Percentiles rank a stretch among this genome's conserved stretches.
phyloP scores from a whole-genome alignment of 495 filamentous ascomycete genomes.

The Eremomyces bilateralis region DNA sequence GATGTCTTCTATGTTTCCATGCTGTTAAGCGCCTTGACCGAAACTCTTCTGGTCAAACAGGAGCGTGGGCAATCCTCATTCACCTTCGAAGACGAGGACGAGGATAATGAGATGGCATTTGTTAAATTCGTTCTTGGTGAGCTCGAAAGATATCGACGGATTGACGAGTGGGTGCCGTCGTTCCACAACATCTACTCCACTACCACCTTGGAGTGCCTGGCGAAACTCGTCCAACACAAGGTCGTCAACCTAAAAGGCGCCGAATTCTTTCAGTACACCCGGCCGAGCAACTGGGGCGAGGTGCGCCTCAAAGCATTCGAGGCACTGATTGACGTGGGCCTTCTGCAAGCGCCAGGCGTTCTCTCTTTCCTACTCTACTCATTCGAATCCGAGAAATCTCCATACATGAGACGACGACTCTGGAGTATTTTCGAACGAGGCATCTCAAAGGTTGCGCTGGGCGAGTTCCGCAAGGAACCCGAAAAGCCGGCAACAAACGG shows the following conservation, averaged over 20 bases:
- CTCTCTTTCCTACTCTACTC: slow-evolving; percentile 47
- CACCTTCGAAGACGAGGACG: slow-evolving; percentile 29
- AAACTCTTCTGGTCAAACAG: slow-evolving; percentile 31
- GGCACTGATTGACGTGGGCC: slow-evolving; percentile 56
- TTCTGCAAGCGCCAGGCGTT: slow-evolving; percentile 37
- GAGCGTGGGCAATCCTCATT: slow-evolving; percentile 5
- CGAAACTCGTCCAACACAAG: slow-evolving; percentile 46
- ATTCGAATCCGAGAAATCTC: slow-evolving; percentile 57
- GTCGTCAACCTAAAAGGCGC: slow-evolving; percentile 37
- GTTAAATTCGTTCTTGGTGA: slow-evolving; percentile 54
- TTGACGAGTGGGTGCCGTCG: slow-evolving; percentile 84
- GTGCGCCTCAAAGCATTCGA: slow-evolving; percentile 70
- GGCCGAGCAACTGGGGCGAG: slow-evolving; percentile 52
- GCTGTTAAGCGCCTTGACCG: slow-evolving; percentile 58
- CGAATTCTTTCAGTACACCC: slow-evolving; percentile 63
- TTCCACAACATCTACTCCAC: slow-evolving; percentile 80
- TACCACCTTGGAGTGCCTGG: slow-evolving; percentile 59
- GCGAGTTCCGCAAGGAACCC: slow-evolving; percentile 19
- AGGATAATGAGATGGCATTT: slow-evolving; percentile 28
- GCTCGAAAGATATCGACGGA: slow-evolving; percentile 71
- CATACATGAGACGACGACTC: slow-evolving; percentile 51
- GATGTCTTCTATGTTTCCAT: slow-evolving; percentile 72
- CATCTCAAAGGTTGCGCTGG: slow-evolving; percentile 63
- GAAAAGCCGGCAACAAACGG: slow-evolving; percentile 21
- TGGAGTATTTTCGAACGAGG: slow-evolving; percentile 44